A percentile compares a stretch with the other conserved stretches of the same genome.
Evolutionary conservation across 345 rosid species (phyloP).

Genomic region (Zanthoxylum bungeanum): DNA sequence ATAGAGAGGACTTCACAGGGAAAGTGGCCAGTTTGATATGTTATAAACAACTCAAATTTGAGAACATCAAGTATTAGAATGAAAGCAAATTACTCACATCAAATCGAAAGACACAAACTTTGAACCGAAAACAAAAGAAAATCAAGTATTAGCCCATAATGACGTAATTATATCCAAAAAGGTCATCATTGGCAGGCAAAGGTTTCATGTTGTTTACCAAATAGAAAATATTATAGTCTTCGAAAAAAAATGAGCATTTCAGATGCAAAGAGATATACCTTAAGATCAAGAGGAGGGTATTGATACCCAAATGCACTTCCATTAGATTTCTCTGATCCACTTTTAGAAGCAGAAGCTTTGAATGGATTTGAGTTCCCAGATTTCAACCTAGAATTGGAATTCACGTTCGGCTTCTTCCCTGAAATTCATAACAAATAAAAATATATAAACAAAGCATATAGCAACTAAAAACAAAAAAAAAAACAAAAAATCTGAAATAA

Average conservation of each 20-base stretch:
- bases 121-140: not conserved
- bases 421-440: conserved; percentile 21
- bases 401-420: conserved; percentile 40
- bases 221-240: too few relatives aligned
- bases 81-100: not conserved
- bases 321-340: conserved; percentile 28
- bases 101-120: not conserved
- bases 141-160: not conserved
- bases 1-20: not conserved
- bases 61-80: not conserved
- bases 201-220: too few relatives aligned
- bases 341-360: conserved; percentile 43
- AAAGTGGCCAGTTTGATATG: not conserved
- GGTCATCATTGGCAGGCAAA: not conserved
- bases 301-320: conserved; percentile 38
- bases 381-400: conserved; percentile 21
- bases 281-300: conserved; percentile 48
- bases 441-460: not conserved
- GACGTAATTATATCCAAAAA: not conserved
- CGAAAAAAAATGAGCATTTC: not conserved
- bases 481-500: not conserved
- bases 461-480: not conserved
- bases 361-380: conserved; percentile 35
- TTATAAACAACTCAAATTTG: not conserved
- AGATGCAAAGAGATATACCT: conserved; percentile 32